Evolutionary conservation across 2,329 filamentous ascomycete genomes (phyloP).

Genomic region (Botrytis pseudocinerea): DNA sequence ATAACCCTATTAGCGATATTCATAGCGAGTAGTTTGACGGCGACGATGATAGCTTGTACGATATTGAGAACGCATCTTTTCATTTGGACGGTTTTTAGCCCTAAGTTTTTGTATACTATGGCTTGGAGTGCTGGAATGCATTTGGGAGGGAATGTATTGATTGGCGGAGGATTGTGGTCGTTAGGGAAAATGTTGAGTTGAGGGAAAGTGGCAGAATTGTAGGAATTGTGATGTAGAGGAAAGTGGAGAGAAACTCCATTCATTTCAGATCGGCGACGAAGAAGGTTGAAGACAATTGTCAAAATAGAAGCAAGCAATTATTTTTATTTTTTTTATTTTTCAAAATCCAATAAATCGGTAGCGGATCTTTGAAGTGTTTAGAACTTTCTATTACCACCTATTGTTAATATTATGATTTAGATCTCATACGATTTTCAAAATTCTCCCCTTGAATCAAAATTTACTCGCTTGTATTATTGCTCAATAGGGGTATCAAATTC

Average conservation of each 20-base stretch:
- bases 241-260: background rate
- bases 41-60: constrained; percentile 88
- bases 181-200: constrained; percentile 45
- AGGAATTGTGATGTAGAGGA: background rate
- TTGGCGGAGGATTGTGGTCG: constrained; percentile 61
- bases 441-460: background rate
- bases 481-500: background rate
- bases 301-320: background rate
- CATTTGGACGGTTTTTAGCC: constrained; percentile 98
- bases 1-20: constrained; percentile 70
- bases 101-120: constrained; percentile 91
- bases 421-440: background rate
- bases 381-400: background rate
- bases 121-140: constrained; percentile 87
- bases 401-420: background rate
- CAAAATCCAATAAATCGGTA: background rate
- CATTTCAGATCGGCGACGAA: background rate
- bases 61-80: constrained; percentile 85
- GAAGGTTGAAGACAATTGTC: background rate
- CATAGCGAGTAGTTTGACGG: constrained; percentile 61
- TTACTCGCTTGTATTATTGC: background rate
- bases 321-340: too few species aligned
- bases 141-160: constrained; percentile 66
- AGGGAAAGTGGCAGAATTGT: background rate
- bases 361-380: background rate